Conservation (phyloP, 495 filamentous ascomycete genomes). For the Talaromyces stipitatus region DNA sequence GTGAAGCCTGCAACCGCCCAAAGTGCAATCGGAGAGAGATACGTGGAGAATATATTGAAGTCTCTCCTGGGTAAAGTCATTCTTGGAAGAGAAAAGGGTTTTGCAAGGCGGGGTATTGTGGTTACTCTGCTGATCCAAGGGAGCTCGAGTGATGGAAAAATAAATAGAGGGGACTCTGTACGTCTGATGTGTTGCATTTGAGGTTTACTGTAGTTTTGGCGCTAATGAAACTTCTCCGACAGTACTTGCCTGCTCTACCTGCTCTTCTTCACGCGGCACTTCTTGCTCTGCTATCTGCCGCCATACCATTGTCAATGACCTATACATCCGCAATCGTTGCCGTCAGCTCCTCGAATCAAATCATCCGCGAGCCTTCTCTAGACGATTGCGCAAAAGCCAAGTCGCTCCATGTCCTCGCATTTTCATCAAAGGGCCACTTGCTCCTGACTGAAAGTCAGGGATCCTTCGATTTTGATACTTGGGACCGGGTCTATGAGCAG, state of each 20-base stretch:
- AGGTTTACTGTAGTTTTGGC: not conserved
- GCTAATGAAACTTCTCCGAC: not conserved
- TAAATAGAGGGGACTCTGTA: slow-evolving; percentile 65
- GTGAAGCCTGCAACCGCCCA: slow-evolving; percentile 62
- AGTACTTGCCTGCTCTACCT: slow-evolving; percentile 72
- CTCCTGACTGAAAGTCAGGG: slow-evolving; percentile 78
- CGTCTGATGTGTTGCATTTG: slow-evolving; percentile 30
- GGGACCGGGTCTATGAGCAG: slow-evolving; percentile 61
- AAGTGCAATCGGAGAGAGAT: slow-evolving; percentile 70
- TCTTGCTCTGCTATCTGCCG: slow-evolving; percentile 67
- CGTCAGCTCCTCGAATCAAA: slow-evolving; percentile 42
- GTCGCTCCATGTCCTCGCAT: slow-evolving; percentile 71
- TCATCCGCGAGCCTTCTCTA: slow-evolving; percentile 48
- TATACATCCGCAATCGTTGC: slow-evolving; percentile 57
- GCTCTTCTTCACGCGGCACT: slow-evolving; percentile 65
- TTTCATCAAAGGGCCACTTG: slow-evolving; percentile 65
- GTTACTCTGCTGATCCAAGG: slow-evolving; percentile 32
- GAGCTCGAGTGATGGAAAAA: slow-evolving; percentile 58
- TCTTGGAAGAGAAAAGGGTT: slow-evolving; percentile 27
- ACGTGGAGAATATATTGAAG: slow-evolving; percentile 26
- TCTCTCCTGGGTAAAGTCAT: slow-evolving; percentile 24
- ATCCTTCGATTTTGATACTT: slow-evolving; percentile 64
- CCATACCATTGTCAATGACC: slow-evolving; percentile 65
- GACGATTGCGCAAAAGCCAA: slow-evolving; percentile 46
- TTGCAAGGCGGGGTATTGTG: slow-evolving; percentile 34